Base-by-base conservation (phyloP, 805 yeast species). In the Ogataea paraovalis region DNA sequence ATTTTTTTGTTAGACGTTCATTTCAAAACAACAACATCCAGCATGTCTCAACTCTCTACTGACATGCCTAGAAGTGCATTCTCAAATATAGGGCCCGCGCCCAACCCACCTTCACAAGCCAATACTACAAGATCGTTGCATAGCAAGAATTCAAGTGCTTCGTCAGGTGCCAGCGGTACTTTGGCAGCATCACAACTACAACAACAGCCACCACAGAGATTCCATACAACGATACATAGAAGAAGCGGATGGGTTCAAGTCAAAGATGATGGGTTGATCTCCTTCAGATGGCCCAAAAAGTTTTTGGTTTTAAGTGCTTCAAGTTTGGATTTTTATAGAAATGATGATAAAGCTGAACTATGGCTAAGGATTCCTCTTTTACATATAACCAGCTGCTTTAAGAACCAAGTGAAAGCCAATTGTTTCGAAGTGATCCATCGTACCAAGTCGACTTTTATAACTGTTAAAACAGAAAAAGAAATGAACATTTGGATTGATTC, bases 201-300 rank as follows among this genome's bases (percentile, higher is more conserved):
- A 10, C 28, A 25, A 10, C 28, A 25, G 28, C 28, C 6, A 10
- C 10, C 48, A 52, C 39, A 58, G 47, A 59, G 61, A 32, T 65
- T 67, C 30, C 71, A 68, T 41, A 54, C 67, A 36, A 58, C 64
- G 3, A 58, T 64, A 32, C 67, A 68, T 48, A 65, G 72, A 43
- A 53, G 78, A 48, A 75, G 80, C 48, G 97, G 97, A 0, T 91
- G 96, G 96, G 91, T 89, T 20, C 86, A 87, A 46, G 82, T 89
- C 49, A 91, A 88, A 65, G 98, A 92, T 58, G 97, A 92, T 58
- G 97, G 97, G 13, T 71, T 92, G 52, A 79, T 88, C 53, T 80
- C 90, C 5, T 90, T 91, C 64, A 73, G 96, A 56, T 92, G 99
- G 99, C 90, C 91, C 49, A 90, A 90, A 61, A 79, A 94, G 58